These are phyloP conservation scores for Saturnispora galanensis DNA, from an alignment of 805 yeast genomes.

Conservation along the genomic window DNA sequence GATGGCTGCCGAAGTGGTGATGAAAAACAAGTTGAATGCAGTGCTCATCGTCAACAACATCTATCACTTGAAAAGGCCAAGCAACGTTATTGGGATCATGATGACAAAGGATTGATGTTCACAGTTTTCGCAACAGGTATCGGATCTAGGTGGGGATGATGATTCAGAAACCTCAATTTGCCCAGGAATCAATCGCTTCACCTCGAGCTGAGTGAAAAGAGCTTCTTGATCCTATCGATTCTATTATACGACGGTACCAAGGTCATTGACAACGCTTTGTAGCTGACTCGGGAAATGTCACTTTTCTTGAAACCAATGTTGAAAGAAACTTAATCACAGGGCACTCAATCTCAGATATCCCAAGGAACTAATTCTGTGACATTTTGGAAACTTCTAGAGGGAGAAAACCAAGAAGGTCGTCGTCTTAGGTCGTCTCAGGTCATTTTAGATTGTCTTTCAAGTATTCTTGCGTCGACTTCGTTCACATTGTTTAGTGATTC, in stretches of 20 bases:
- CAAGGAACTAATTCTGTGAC: too few relatives aligned
- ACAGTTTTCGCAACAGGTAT: conserved; percentile 30
- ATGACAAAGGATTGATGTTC: conserved; percentile 38
- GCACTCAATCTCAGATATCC: too few relatives aligned
- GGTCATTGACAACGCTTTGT: conserved; percentile 10
- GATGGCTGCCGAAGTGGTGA: conserved; percentile 30
- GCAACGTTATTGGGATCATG: conserved; percentile 34
- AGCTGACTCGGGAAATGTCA: neutral
- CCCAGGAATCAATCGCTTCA: conserved; percentile 31
- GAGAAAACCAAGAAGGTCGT: too few relatives aligned
- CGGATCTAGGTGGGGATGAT: conserved; percentile 34
- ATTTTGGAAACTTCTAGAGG: too few relatives aligned
- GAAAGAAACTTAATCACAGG: neutral
- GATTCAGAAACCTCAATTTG: conserved; percentile 39
- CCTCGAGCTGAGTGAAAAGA: conserved; percentile 36
- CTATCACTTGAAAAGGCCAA: conserved; percentile 17
- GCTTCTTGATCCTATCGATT: too few relatives aligned
- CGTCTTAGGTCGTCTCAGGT: too few relatives aligned
- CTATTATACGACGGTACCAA: too few relatives aligned
- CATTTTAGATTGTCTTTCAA: too few relatives aligned
- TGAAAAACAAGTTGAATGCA: conserved; percentile 32
- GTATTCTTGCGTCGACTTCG: neutral
- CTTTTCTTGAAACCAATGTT: conserved; percentile 13
- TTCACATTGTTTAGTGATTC: too few relatives aligned
- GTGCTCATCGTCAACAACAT: conserved; percentile 24